phyloP scores from a whole-genome alignment of 495 filamentous ascomycete species.

The Staphylotrichum tortipilum region DNA sequence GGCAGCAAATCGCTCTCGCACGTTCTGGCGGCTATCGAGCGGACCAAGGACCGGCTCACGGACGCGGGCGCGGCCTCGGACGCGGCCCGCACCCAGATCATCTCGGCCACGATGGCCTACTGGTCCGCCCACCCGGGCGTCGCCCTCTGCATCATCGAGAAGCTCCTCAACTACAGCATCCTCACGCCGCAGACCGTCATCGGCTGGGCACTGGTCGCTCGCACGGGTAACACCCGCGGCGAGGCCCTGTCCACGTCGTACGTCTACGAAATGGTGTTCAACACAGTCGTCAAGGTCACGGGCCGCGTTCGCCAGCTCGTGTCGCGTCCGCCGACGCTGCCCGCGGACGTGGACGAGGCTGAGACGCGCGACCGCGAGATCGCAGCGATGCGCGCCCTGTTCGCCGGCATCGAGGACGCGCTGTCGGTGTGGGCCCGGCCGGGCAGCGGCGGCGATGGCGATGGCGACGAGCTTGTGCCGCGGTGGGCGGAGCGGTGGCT shows the following conservation, averaged over 20 bases:
- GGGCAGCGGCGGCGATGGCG: constrained; percentile 48
- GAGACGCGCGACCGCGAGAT: constrained; percentile 57
- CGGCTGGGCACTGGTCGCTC: constrained; percentile 72
- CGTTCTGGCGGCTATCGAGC: constrained; percentile 89
- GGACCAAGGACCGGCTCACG: constrained; percentile 84
- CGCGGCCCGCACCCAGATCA: constrained; percentile 73
- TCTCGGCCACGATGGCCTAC: constrained; percentile 81
- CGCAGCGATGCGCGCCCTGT: constrained; percentile 65
- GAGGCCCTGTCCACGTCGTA: constrained; percentile 61
- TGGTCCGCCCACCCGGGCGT: constrained; percentile 90
- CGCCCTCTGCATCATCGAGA: constrained; percentile 89
- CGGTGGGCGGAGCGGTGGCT: constrained; percentile 83
- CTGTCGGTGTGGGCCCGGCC: constrained; percentile 62
- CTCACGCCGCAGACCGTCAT: constrained; percentile 73
- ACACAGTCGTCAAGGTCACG: constrained; percentile 87
- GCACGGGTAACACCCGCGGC: constrained; percentile 42
- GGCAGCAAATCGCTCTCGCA: constrained; percentile 94
- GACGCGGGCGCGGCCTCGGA: constrained; percentile 65
- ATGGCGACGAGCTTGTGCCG: constrained; percentile 57
- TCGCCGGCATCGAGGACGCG: constrained; percentile 71
- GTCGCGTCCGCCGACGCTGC: constrained; percentile 28
- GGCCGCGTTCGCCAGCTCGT: constrained; percentile 80
- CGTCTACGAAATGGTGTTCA: constrained; percentile 80
- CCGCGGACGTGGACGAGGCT: constrained; percentile 12
- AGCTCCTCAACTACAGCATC: constrained; percentile 95